These are phyloP conservation scores for Parmelia sp. DNA, from an alignment of 495 filamentous ascomycete genomes.

Conservation along the genomic window DNA sequence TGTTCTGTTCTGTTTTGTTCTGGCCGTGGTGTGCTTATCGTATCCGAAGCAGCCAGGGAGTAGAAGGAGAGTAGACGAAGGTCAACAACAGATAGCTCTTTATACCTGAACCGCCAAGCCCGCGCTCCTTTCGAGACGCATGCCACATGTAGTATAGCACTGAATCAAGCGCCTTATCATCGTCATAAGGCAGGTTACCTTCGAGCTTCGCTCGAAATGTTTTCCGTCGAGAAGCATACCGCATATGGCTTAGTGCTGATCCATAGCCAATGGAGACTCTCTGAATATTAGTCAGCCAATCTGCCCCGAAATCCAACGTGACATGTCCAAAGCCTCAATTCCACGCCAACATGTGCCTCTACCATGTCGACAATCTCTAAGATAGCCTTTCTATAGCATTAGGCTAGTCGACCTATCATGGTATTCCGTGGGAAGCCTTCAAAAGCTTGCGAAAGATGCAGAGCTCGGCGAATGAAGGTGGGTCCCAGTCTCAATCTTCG, in stretches of 20 bases:
- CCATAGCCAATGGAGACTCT: constrained; percentile 5
- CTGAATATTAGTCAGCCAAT: neutral
- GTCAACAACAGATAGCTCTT: neutral
- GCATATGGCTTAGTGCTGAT: neutral
- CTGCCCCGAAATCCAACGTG: neutral
- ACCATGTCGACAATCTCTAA: too few species aligned
- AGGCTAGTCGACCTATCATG: constrained; percentile 1
- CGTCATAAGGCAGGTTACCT: neutral
- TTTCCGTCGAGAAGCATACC: neutral
- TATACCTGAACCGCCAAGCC: too few species aligned
- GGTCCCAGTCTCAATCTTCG: neutral
- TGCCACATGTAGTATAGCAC: neutral
- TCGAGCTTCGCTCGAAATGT: too few species aligned
- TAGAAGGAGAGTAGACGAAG: neutral
- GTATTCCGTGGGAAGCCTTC: constrained; percentile 18
- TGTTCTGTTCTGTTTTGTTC: neutral
- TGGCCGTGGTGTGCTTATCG: neutral
- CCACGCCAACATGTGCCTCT: too few species aligned
- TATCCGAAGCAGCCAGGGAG: neutral
- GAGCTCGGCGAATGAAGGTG: constrained; percentile 13
- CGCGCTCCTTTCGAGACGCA: constrained; percentile 6
- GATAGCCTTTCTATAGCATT: neutral
- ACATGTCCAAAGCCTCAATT: too few species aligned
- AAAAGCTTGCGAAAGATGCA: constrained; percentile 16
- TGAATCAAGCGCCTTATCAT: neutral